These are phyloP conservation scores for Fragosphaeria purpurea DNA, from an alignment of 2,329 filamentous ascomycete species.

Conservation along the genomic window DNA sequence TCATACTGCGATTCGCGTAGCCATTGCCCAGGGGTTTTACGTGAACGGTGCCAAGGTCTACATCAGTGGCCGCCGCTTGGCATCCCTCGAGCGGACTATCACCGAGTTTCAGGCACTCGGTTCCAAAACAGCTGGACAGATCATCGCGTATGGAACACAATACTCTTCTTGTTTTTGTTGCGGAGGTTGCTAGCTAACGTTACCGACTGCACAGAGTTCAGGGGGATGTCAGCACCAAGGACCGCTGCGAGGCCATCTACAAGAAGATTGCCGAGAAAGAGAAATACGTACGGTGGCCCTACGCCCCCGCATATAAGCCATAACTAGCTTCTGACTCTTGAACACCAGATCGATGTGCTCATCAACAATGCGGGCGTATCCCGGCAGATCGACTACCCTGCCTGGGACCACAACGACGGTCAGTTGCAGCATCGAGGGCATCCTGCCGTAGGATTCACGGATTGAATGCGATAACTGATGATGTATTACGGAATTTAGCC, in stretches of 20 bases:
- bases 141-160: too few relatives aligned
- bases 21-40: background rate
- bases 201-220: background rate
- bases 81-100: background rate
- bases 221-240: background rate
- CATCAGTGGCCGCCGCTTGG: background rate
- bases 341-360: too few relatives aligned
- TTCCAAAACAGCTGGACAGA: too few relatives aligned
- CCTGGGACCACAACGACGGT: background rate
- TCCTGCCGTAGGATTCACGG: too few relatives aligned
- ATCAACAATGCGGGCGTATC: background rate
- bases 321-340: too few relatives aligned
- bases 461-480: too few relatives aligned
- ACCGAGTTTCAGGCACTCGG: background rate
- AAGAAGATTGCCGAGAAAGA: background rate
- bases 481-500: too few relatives aligned
- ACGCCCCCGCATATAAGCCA: too few relatives aligned
- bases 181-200: too few relatives aligned
- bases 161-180: too few relatives aligned
- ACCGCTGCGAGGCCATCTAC: background rate
- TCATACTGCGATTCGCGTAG: background rate
- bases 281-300: background rate
- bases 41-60: background rate
- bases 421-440: too few relatives aligned
- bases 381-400: background rate